Conservation (phyloP, 257 asterid species). For the Primulina tabacum region DNA sequence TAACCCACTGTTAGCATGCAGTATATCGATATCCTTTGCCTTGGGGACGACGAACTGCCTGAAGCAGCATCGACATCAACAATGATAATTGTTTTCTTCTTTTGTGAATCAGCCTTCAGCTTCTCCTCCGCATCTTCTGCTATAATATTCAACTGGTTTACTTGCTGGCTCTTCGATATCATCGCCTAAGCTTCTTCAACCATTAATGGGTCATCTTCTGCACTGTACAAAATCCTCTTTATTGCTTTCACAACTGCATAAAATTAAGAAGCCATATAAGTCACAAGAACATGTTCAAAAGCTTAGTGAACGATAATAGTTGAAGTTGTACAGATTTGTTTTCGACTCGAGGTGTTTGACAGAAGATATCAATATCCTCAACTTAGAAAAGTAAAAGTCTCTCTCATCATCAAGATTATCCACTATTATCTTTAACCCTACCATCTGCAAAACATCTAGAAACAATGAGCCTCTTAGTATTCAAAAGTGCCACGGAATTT, state of each 20-base stretch:
- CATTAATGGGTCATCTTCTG: conserved; percentile 61
- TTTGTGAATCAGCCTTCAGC: conserved; percentile 58
- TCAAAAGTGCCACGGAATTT: not conserved
- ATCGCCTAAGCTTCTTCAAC: conserved; percentile 79
- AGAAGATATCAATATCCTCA: conserved; percentile 79
- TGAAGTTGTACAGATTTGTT: conserved; percentile 45
- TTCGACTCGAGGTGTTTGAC: conserved; percentile 74
- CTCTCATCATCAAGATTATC: conserved; percentile 93
- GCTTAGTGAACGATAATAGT: not conserved
- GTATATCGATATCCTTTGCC: conserved; percentile 69
- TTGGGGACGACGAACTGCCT: too few relatives aligned
- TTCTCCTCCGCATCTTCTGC: conserved; percentile 49
- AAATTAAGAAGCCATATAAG: not conserved
- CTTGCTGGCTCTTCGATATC: conserved; percentile 43
- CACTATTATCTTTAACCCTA: conserved; percentile 74
- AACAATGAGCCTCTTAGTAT: conserved; percentile 21
- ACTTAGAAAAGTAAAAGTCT: conserved; percentile 82
- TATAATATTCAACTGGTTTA: conserved; percentile 32
- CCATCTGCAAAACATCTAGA: conserved; percentile 48
- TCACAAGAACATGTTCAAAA: too few relatives aligned
- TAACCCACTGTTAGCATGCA: too few relatives aligned
- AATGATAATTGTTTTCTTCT: too few relatives aligned
- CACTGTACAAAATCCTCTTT: conserved; percentile 61
- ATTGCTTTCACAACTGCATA: conserved; percentile 67
- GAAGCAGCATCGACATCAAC: too few relatives aligned